phyloP scores from a whole-genome alignment of 1,284 basidiomycete genomes.

The Microbotryomycetes sp. region DNA sequence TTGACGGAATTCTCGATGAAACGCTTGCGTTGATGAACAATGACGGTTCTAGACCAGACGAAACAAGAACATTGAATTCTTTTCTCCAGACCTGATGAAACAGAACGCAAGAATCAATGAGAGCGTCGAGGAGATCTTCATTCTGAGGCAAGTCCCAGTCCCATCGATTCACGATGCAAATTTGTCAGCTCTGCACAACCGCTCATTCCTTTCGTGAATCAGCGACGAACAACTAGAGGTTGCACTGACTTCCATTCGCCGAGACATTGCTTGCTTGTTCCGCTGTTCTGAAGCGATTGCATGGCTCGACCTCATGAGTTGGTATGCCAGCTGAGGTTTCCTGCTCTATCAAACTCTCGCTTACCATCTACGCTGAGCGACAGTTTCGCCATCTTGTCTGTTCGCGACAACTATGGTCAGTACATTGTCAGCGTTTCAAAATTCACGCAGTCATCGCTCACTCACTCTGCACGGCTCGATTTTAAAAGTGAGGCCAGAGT shows the following conservation, averaged over 20 bases:
- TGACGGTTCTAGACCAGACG: slow-evolving; percentile 1
- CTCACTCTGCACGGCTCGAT: background rate
- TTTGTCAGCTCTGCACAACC: background rate
- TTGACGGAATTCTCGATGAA: background rate
- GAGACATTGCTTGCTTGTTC: slow-evolving; percentile 35
- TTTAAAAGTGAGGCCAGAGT: slow-evolving; percentile 69
- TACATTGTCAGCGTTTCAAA: background rate
- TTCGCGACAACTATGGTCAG: slow-evolving; percentile 49
- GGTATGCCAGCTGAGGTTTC: slow-evolving; percentile 42
- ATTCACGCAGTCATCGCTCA: background rate
- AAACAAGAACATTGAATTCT: slow-evolving; percentile 37
- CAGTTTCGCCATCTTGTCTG: slow-evolving; percentile 67
- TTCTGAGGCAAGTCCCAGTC: slow-evolving; percentile 22
- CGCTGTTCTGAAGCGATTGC: slow-evolving; percentile 52
- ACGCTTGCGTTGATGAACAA: background rate
- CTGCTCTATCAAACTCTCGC: background rate
- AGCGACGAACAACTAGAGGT: slow-evolving; percentile 35
- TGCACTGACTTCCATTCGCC: slow-evolving; percentile 33
- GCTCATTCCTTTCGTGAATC: background rate
- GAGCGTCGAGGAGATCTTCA: slow-evolving; percentile 37
- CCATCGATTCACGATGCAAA: background rate
- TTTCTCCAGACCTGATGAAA: slow-evolving; percentile 37
- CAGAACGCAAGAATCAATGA: slow-evolving; percentile 36
- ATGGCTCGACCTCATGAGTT: slow-evolving; percentile 74
- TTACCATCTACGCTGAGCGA: too few relatives aligned